phyloP scores from a whole-genome alignment of 176 grass and related monocot genomes.

The Secale cereale region DNA sequence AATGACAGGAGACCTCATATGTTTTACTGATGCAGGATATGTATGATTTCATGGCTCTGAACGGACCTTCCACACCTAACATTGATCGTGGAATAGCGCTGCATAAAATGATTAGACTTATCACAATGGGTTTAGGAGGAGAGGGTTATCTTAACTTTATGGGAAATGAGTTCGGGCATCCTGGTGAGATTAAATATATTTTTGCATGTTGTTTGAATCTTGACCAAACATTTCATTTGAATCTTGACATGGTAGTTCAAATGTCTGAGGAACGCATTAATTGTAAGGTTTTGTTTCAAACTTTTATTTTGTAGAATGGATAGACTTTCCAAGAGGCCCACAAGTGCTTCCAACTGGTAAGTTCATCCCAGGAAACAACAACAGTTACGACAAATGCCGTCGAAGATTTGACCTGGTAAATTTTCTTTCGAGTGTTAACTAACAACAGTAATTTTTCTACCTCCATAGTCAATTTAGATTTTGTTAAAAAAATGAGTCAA shows the following conservation, averaged over 20 bases:
- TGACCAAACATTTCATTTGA: slow-evolving; percentile 36
- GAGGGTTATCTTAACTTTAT: slow-evolving; percentile 99
- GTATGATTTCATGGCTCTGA: slow-evolving; percentile 95
- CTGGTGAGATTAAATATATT: slow-evolving; percentile 60
- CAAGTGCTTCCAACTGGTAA: slow-evolving; percentile 64
- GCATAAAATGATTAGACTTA: slow-evolving; percentile 98
- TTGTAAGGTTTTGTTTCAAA: slow-evolving; percentile 16
- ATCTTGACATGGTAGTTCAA: background rate
- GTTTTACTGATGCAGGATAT: slow-evolving; percentile 62
- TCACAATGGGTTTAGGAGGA: slow-evolving; percentile 95
- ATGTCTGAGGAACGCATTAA: background rate
- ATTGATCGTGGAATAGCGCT: slow-evolving; percentile 98
- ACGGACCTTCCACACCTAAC: slow-evolving; percentile 80
- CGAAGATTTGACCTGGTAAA: slow-evolving; percentile 94
- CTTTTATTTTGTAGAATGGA: slow-evolving; percentile 77
- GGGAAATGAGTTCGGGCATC: slow-evolving; percentile 99
- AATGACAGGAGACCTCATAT: background rate
- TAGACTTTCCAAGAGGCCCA: slow-evolving; percentile 88
- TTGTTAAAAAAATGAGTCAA: background rate
- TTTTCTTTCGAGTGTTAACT: background rate
- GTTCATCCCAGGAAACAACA: slow-evolving; percentile 76
- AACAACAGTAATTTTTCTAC: background rate
- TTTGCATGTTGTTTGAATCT: slow-evolving; percentile 24
- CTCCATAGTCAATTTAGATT: background rate
- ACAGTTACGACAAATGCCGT: slow-evolving; percentile 92